phyloP scores from a whole-genome alignment of 2,329 filamentous ascomycete genomes.

The Cladobotryum mycophilum region DNA sequence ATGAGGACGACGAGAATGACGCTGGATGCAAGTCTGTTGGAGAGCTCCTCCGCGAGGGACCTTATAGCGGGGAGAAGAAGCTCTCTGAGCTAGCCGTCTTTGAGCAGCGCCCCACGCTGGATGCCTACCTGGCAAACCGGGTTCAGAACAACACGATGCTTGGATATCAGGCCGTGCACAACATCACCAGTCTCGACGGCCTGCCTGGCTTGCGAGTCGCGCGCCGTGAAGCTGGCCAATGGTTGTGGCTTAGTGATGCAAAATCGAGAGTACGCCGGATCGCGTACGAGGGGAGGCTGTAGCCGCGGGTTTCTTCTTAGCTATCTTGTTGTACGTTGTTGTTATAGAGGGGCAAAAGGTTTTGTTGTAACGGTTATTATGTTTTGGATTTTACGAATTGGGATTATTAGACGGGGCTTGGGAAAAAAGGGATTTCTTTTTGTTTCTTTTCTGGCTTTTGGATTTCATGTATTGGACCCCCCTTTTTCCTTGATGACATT shows the following conservation, averaged over 20 bases:
- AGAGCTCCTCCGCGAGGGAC: constrained; percentile 21
- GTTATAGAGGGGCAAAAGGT: constrained; percentile 12
- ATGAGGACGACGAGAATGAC: constrained; percentile 12
- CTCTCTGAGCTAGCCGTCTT: constrained; percentile 37
- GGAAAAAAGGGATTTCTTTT: neutral
- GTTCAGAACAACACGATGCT: constrained; percentile 43
- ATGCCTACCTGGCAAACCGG: constrained; percentile 43
- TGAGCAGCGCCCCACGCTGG: constrained; percentile 50
- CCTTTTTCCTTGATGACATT: too few relatives aligned
- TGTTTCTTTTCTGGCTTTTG: neutral
- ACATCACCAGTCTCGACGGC: constrained; percentile 51
- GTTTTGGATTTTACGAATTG: neutral
- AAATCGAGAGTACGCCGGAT: constrained; percentile 21
- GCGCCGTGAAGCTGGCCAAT: constrained; percentile 43
- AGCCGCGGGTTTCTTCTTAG: constrained; percentile 26
- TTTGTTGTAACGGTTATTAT: constrained; percentile 4
- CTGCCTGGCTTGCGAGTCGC: constrained; percentile 51
- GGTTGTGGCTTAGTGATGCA: constrained; percentile 37
- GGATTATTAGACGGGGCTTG: neutral
- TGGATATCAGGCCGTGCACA: constrained; percentile 52
- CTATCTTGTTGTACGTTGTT: constrained; percentile 24
- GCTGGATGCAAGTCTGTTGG: constrained; percentile 11
- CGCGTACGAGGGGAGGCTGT: constrained; percentile 26
- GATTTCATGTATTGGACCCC: too few relatives aligned
- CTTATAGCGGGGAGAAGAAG: constrained; percentile 17